phyloP scores from a whole-genome alignment of 2,329 filamentous ascomycete genomes.

The Ambrosiella beaveri region DNA sequence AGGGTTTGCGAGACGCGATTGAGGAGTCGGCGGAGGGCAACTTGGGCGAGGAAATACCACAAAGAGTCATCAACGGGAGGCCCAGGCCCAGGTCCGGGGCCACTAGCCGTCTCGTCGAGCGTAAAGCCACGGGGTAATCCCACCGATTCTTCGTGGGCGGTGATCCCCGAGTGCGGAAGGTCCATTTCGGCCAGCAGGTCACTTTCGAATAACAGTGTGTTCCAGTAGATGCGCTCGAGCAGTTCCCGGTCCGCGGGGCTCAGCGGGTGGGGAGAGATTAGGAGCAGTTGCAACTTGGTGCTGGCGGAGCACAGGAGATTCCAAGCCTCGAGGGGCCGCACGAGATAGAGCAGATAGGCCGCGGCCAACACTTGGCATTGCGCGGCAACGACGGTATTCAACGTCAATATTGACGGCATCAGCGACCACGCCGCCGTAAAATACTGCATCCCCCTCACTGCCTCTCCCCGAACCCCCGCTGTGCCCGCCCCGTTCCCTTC shows the following conservation, averaged over 20 bases:
- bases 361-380: background rate
- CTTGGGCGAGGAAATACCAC: background rate
- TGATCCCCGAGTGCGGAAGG: background rate
- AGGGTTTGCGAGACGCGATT: background rate
- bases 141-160: background rate
- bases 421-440: background rate
- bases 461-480: background rate
- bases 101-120: background rate
- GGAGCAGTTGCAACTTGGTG: background rate
- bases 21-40: background rate
- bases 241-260: background rate
- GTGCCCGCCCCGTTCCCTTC: background rate
- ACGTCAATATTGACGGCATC: background rate
- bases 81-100: too few species aligned
- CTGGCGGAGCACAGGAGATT: background rate
- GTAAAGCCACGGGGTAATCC: background rate
- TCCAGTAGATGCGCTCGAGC: background rate
- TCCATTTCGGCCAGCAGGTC: background rate
- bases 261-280: background rate
- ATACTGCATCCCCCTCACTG: background rate
- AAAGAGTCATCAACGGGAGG: background rate
- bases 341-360: background rate
- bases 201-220: background rate
- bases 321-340: background rate
- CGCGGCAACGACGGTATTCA: background rate